Conservation (phyloP, 352 stramenopile species). For the Phytopythium delawarense region DNA sequence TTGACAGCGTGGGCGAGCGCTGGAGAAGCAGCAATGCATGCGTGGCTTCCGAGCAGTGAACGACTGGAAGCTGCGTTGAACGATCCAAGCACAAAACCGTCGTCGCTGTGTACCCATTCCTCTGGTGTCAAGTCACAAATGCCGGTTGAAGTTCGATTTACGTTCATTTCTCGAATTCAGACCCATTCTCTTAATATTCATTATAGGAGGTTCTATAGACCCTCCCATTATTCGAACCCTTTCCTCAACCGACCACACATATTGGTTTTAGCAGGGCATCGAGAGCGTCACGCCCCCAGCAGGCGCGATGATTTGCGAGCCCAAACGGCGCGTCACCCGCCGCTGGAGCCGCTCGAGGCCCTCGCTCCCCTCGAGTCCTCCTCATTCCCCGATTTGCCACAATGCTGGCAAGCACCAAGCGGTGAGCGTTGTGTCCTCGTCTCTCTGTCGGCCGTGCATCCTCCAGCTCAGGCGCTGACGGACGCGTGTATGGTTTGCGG, state of each 20-base stretch:
- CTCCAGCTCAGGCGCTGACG: too few relatives aligned
- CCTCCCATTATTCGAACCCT: background rate
- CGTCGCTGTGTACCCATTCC: background rate
- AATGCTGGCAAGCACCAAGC: constrained; percentile 34
- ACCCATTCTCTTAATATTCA: background rate
- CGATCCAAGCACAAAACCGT: too few relatives aligned
- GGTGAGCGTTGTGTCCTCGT: constrained; percentile 10
- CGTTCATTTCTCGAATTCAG: background rate
- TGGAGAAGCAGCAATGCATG: too few relatives aligned
- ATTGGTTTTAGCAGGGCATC: background rate
- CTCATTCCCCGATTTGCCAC: constrained; percentile 27
- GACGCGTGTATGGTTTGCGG: too few relatives aligned
- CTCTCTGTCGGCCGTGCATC: constrained; percentile 16
- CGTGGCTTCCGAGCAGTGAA: too few relatives aligned
- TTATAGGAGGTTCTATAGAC: background rate
- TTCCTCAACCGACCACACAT: background rate
- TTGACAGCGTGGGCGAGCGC: background rate
- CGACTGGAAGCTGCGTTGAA: too few relatives aligned
- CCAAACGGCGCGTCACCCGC: background rate
- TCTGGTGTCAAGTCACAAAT: background rate
- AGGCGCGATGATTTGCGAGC: constrained; percentile 4
- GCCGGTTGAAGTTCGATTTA: background rate
- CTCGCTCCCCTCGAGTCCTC: background rate
- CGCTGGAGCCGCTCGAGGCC: background rate
- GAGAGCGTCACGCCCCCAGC: background rate